Percentiles rank a stretch among this genome's conserved stretches.
Evolutionary conservation across 768 basidiomycete genomes (phyloP).

Genomic region (Sistotremastrum niveocremeum): DNA sequence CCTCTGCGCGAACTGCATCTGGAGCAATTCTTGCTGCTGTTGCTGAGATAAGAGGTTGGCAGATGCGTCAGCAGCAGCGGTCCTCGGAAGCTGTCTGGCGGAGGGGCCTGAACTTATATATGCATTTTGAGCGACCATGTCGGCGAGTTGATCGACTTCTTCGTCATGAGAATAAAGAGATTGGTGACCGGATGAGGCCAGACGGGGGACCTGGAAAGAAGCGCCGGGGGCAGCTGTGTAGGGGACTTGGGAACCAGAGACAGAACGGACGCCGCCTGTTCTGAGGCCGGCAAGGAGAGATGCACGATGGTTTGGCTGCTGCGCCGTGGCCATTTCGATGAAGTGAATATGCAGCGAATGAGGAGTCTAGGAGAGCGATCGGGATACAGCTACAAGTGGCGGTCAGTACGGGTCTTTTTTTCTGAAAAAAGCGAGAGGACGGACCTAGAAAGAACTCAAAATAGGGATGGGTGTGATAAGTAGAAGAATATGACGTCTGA

Average conservation of each 20-base stretch:
- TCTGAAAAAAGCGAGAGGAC: too few species aligned
- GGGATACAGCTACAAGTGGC: too few species aligned
- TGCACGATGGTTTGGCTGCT: slow-evolving; percentile 46
- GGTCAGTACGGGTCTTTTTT: too few species aligned
- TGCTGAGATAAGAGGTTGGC: slow-evolving; percentile 57
- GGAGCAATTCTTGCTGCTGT: slow-evolving; percentile 33
- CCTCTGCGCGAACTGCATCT: slow-evolving; percentile 22
- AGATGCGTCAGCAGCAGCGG: slow-evolving; percentile 57
- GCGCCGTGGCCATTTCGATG: slow-evolving; percentile 28
- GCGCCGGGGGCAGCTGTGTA: slow-evolving; percentile 54
- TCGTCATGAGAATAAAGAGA: slow-evolving; percentile 34
- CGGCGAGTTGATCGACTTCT: slow-evolving; percentile 47
- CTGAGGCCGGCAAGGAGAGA: slow-evolving; percentile 81
- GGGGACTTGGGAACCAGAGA: slow-evolving; percentile 39
- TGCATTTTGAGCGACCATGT: slow-evolving; percentile 38
- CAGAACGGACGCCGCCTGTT: slow-evolving; percentile 80
- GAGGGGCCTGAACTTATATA: slow-evolving; percentile 29
- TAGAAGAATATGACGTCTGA: too few species aligned
- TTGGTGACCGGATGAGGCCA: slow-evolving; percentile 29
- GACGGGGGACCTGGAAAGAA: slow-evolving; percentile 52
- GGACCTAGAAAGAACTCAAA: too few species aligned
- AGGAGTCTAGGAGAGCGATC: too few species aligned
- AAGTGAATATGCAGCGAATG: not conserved
- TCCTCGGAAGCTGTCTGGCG: slow-evolving; percentile 39
- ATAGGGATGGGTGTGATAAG: too few species aligned